Percentiles rank a stretch among this genome's conserved stretches.
Evolutionary conservation across 2,329 filamentous ascomycete genomes (phyloP).

Genomic region (Pleurostoma richardsiae): DNA sequence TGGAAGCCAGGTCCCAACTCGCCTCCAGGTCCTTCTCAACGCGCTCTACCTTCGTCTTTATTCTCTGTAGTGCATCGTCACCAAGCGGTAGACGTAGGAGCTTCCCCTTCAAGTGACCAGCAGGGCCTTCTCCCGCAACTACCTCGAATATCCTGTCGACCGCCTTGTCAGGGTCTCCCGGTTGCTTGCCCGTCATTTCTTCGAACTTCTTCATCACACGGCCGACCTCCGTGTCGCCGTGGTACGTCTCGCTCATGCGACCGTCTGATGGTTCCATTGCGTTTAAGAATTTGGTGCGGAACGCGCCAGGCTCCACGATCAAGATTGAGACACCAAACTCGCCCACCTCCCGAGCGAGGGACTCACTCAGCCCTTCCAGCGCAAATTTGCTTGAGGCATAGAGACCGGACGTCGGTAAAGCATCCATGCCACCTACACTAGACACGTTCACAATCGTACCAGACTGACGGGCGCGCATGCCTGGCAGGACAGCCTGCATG

Average conservation of each 20-base stretch:
- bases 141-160: constrained; percentile 30
- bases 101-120: constrained; percentile 22
- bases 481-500: constrained; percentile 19
- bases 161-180: constrained; percentile 26
- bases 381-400: constrained; percentile 30
- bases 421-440: constrained; percentile 17
- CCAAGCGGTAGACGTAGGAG: constrained; percentile 30
- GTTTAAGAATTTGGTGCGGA: constrained; percentile 33
- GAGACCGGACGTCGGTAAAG: constrained; percentile 11
- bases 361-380: constrained; percentile 31
- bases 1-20: neutral
- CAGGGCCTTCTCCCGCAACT: constrained; percentile 22
- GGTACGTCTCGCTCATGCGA: constrained; percentile 1
- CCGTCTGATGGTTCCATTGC: constrained; percentile 8
- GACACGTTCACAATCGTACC: constrained; percentile 22
- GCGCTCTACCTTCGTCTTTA: neutral
- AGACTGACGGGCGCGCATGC: constrained; percentile 16
- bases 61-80: constrained; percentile 16
- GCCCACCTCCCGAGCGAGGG: constrained; percentile 26
- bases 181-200: constrained; percentile 14
- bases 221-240: neutral
- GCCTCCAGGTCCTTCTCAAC: neutral
- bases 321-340: constrained; percentile 28
- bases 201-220: constrained; percentile 9
- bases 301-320: constrained; percentile 35